A percentile compares a stretch with the other conserved stretches of the same genome.
phyloP scores from a whole-genome alignment of 306 rosid genomes.

The Calophaca sinica region DNA sequence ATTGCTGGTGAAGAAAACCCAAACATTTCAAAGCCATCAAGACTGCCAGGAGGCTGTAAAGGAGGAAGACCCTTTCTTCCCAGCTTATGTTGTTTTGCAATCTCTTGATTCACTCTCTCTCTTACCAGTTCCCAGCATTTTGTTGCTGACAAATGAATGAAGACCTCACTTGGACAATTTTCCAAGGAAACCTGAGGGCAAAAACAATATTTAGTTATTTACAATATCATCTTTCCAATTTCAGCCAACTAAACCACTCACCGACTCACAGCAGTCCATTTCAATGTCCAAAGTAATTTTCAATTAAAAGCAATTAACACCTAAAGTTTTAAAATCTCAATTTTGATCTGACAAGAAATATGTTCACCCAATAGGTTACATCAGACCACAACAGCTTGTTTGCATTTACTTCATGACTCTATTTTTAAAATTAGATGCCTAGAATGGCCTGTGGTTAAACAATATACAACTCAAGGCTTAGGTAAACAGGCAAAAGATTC shows the following conservation, averaged over 20 bases:
- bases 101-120: conserved; percentile 93
- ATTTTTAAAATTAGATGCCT: conserved; percentile 12
- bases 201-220: conserved; percentile 36
- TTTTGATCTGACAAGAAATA: conserved; percentile 35
- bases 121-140: conserved; percentile 97
- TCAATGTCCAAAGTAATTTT: conserved; percentile 30
- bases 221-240: conserved; percentile 27
- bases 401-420: conserved; percentile 6
- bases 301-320: conserved; percentile 23
- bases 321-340: conserved; percentile 1
- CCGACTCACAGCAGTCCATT: conserved; percentile 2
- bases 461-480: no score
- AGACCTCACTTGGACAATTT: conserved; percentile 74
- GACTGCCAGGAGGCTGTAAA: conserved; percentile 97
- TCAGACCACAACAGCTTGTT: conserved; percentile 13
- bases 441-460: no score
- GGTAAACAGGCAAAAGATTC: no score
- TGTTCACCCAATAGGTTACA: conserved; percentile 7
- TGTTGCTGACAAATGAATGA: conserved; percentile 73
- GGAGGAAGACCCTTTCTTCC: conserved; percentile 90
- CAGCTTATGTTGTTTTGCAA: conserved; percentile 81
- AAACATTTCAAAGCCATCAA: conserved; percentile 98
- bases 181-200: conserved; percentile 81
- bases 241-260: conserved; percentile 26
- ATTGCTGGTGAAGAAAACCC: conserved; percentile 97